Evolutionary conservation across 495 filamentous ascomycete genomes (phyloP).

Genomic region (Corynascus novoguineensis): DNA sequence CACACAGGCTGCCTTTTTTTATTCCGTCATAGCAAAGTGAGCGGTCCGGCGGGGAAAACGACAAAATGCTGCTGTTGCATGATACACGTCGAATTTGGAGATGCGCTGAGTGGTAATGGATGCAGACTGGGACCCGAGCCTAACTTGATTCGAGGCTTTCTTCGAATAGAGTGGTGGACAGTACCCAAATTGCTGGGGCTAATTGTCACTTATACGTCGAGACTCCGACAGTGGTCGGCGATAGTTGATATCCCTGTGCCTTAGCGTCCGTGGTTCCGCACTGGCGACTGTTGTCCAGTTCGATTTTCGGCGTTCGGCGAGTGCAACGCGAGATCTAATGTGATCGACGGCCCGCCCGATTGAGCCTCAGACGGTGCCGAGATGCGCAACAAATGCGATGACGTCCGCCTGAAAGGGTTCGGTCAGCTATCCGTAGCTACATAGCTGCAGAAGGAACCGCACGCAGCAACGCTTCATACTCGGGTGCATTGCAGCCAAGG

Average conservation of each 20-base stretch:
- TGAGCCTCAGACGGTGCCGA: conserved; percentile 1
- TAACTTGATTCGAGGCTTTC: background rate
- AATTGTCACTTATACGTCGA: conserved; percentile 2
- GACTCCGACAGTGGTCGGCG: background rate
- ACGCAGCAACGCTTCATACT: too few species aligned
- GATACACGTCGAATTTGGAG: background rate
- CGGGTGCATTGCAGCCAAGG: background rate
- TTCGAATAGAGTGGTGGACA: background rate
- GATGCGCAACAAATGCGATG: background rate
- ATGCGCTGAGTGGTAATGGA: background rate
- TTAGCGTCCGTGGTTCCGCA: background rate
- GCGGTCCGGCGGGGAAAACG: background rate
- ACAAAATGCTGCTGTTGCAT: background rate
- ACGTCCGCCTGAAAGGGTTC: conserved; percentile 1
- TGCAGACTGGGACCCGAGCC: background rate
- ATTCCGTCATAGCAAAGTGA: conserved; percentile 5
- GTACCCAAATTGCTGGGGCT: background rate
- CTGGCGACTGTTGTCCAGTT: background rate
- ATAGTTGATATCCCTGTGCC: conserved; percentile 15
- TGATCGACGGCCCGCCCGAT: background rate
- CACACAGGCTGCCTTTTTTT: conserved; percentile 9
- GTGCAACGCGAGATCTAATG: conserved; percentile 8
- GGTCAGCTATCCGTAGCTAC: background rate
- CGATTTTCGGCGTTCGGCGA: background rate
- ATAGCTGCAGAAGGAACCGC: background rate